phyloP scores from a whole-genome alignment of 1,139 yeast species.

The Barnettozyma hawaiiensis region DNA sequence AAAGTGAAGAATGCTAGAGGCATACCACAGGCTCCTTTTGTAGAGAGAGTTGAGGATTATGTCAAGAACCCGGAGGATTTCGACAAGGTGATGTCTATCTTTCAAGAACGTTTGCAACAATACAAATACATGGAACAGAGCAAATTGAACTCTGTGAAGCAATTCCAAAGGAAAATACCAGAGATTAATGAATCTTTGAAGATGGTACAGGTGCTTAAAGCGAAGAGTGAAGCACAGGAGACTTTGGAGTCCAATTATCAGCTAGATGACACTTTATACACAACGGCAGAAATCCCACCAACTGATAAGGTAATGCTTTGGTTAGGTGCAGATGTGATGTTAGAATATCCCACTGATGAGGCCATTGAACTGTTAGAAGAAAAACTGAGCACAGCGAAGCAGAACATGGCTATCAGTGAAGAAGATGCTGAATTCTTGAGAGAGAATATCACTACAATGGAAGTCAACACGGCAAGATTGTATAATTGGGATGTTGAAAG shows the following conservation, averaged over 20 bases:
- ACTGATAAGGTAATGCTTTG: constrained; percentile 71
- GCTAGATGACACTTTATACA: constrained; percentile 84
- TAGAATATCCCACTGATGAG: constrained; percentile 87
- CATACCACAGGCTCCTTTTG: constrained; percentile 93
- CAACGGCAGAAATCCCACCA: constrained; percentile 68
- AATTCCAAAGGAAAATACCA: constrained; percentile 72
- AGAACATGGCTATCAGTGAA: constrained; percentile 53
- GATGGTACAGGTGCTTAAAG: constrained; percentile 56
- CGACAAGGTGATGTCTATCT: constrained; percentile 57
- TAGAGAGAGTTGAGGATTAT: constrained; percentile 74
- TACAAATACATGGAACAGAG: constrained; percentile 86
- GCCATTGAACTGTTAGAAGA: constrained; percentile 66
- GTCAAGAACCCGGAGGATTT: constrained; percentile 68
- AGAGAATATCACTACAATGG: constrained; percentile 95
- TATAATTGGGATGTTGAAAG: constrained; percentile 95
- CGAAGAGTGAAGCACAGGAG: constrained; percentile 40
- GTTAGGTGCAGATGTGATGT: constrained; percentile 98
- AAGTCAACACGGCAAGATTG: constrained; percentile 91
- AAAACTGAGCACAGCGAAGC: constrained; percentile 58
- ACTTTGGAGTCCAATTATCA: constrained; percentile 72
- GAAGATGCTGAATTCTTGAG: constrained; percentile 87
- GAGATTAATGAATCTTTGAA: constrained; percentile 82
- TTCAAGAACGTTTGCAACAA: constrained; percentile 74
- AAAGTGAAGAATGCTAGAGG: constrained; percentile 71
- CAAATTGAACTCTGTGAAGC: constrained; percentile 62